Base-by-base conservation (phyloP, 768 basidiomycete genomes). In the Amyloporia xantha region DNA sequence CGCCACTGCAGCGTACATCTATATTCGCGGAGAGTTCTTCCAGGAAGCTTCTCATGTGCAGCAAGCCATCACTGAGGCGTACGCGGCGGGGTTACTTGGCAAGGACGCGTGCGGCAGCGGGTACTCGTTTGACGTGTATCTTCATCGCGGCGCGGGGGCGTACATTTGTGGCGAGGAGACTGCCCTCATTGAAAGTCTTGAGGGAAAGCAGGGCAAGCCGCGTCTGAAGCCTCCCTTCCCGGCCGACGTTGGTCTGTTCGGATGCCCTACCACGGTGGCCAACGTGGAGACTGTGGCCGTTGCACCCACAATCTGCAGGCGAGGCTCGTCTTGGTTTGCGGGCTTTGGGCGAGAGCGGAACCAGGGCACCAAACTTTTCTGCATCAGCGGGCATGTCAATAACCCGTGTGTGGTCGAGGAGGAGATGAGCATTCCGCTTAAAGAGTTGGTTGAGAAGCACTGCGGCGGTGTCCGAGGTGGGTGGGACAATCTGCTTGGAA, bases 91-190 rank as follows among this genome's bases (percentile, higher is more conserved):
- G 4, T 72, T 91, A 46, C 68, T 98, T 49, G 95, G 95, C 49
- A 86, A 88, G 66, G 77, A 96, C 63, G 86, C 93, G 0, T 98
- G 94, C 67, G 89, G 86, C 4, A 83, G 86, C 0, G 92, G 95
- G 3, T 97, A 93, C 71, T 66, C 76, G n/a, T 99, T 99, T 67
- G 95, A 98, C 62, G 91, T 98, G 37, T 97, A 98, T 68, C 68
- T 99, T n/a, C 95, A 99, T 67, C 90, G 95, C 48, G 95, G 95
- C 15, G 95, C 95, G 1, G 95, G 95, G 46, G 95, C 95, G 19
- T 97, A 99, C 71, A 95, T 99, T 54, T 99, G 95, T 62, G 95
- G 95, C 21, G 95, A 99, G 69, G 95, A 99, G 69, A 98, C 95
- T 0, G 95, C 95, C 2, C 73, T 99, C 19, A 99, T 99, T 59